Evolutionary conservation across 2,329 filamentous ascomycete species (phyloP).

Genomic region (Graphiopsis chlorocephala): DNA sequence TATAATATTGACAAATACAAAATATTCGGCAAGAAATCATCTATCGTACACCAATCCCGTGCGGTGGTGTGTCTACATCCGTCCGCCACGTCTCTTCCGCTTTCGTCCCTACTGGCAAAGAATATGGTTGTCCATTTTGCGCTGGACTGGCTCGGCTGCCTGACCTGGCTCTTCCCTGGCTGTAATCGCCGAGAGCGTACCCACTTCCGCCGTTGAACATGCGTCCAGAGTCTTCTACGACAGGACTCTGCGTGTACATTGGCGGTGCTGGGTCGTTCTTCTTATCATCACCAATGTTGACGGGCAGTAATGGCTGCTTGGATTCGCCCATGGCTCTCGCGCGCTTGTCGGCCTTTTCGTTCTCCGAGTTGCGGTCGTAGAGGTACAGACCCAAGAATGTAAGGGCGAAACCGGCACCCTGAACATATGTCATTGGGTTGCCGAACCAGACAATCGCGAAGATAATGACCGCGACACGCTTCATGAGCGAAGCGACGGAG

Average conservation of each 20-base stretch:
- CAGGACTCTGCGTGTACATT: slow-evolving; percentile 24
- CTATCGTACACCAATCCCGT: slow-evolving; percentile 16
- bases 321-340: slow-evolving; percentile 63
- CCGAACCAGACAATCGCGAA: slow-evolving; percentile 96
- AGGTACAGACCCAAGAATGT: slow-evolving; percentile 92
- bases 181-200: slow-evolving; percentile 28
- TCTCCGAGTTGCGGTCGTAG: slow-evolving; percentile 88
- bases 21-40: background rate
- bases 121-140: slow-evolving; percentile 10
- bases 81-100: slow-evolving; percentile 80
- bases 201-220: slow-evolving; percentile 29
- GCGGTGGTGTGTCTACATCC: slow-evolving; percentile 34
- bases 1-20: background rate
- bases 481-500: slow-evolving; percentile 92
- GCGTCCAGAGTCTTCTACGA: slow-evolving; percentile 17
- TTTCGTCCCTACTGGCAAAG: slow-evolving; percentile 73
- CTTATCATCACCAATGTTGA: slow-evolving; percentile 43
- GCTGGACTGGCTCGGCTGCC: slow-evolving; percentile 12
- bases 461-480: slow-evolving; percentile 94
- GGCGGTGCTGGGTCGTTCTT: slow-evolving; percentile 26
- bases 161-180: slow-evolving; percentile 16
- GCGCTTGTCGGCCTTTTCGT: slow-evolving; percentile 80
- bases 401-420: slow-evolving; percentile 79
- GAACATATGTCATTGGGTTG: slow-evolving; percentile 77
- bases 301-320: slow-evolving; percentile 63